Base-by-base conservation (phyloP, 768 basidiomycete genomes). In the Dictyophora rubrovolvata region DNA sequence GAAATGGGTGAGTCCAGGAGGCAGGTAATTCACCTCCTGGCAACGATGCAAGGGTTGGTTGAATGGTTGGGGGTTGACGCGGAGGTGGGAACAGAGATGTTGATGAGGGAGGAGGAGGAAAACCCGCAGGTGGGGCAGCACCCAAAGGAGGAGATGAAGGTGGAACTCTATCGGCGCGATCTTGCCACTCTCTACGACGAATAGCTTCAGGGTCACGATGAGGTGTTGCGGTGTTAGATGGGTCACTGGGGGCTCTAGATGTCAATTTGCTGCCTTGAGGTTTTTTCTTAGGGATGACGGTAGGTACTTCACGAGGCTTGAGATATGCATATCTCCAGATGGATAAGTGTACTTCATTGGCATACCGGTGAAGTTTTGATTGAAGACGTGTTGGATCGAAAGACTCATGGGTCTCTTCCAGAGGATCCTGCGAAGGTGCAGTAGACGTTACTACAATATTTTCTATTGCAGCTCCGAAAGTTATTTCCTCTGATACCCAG, bases 311-410 rank as follows among this genome's bases (percentile, higher is more conserved):
- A 65, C 79, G 82, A 10, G 81, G 82, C 62, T 80, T 81, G 60
- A 85, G 69, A 64, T 84, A 85, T 0, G 75, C 78, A 66, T 89
- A 89, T 23, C 85, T 78, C 88, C 89, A 91, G 46, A 89, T 69
- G 1, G 84, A 79, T 1, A 89, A 63, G 89, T 72, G 1, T 81
- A 77, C 34, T 74, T 77, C 34, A 81, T 73, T 0, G 79, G 79
- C 50, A 75, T 79, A 14, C 71, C 73, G 2, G 71, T 74, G 48
- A 81, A 79, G 52, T 79, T 77, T 63, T 84, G 80, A 62, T 85
- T n/a, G 57, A 58, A 7, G 7, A 28, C 20, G 55, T 55, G 53
- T 60, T 54, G 55, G 60, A 63, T 28, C 48, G 48, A 54, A 61
- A 37, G 35, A n/a, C 20, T 35, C n/a, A 12, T 12, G 42, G 12